Evolutionary conservation across 345 rosid genomes (phyloP).

Genomic region (Gossypium thurberi): DNA sequence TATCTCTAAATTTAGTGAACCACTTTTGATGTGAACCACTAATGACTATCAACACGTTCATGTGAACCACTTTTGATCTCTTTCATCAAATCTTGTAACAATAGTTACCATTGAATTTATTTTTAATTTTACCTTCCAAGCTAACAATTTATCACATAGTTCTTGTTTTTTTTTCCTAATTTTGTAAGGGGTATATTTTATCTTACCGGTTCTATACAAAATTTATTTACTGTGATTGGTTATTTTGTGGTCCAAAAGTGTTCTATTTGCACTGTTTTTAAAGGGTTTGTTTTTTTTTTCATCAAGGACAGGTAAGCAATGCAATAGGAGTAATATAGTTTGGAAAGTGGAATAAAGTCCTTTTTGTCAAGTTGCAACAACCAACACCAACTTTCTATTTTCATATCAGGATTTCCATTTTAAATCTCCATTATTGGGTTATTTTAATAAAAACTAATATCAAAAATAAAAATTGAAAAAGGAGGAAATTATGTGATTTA

Average conservation of each 20-base stretch:
- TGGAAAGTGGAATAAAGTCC: conserved; percentile 1
- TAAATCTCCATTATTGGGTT: conserved; percentile 20
- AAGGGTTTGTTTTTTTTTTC: neutral
- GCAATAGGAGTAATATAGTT: neutral
- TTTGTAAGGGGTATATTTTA: neutral
- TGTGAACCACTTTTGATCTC: too few relatives aligned
- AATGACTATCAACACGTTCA: too few relatives aligned
- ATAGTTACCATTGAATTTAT: too few relatives aligned
- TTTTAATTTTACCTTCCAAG: too few relatives aligned
- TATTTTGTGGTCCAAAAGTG: conserved; percentile 5
- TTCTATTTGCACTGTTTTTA: neutral
- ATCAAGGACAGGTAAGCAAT: neutral
- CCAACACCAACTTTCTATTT: conserved; percentile 32
- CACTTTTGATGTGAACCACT: too few relatives aligned
- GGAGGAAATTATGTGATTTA: conserved; percentile 10
- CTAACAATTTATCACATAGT: too few relatives aligned
- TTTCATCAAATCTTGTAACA: too few relatives aligned
- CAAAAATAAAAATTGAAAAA: neutral
- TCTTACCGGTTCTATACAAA: neutral
- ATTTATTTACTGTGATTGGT: neutral
- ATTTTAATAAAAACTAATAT: neutral
- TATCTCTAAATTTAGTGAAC: too few relatives aligned
- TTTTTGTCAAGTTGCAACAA: conserved; percentile 29
- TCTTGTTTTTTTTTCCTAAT: too few relatives aligned
- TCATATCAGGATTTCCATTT: conserved; percentile 18